Evolutionary conservation across 768 basidiomycete species (phyloP), one percentile per base, ranked within the genome.

Genomic region (Porphyrellus cyaneotinctus): DNA sequence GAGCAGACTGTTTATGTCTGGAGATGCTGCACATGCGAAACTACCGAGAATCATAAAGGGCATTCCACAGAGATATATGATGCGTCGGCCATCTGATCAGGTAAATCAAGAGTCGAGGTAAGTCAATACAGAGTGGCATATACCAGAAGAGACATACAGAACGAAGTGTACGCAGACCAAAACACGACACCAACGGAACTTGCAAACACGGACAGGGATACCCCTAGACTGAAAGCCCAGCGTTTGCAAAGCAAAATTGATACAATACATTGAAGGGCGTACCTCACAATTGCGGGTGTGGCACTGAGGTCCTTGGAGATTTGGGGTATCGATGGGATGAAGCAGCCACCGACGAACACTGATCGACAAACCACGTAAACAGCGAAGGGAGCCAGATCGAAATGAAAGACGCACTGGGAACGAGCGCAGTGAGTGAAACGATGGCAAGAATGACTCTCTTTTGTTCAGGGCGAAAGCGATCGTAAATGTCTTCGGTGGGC

Each of bases 301-400:
- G 85, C 74, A 23, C 78, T 43, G 12, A 92, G 66, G 53, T 92
- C 88, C 26, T 68, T 69, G 11, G 88, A 81, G 42, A 92, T 83
- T 46, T 86, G 78, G 0, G 88, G 86, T 50, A 91, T 85, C 0
- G 83, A 82, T 0, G 88, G 88, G 4, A 88, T 76, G 63, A 90
- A 90, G 2, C 80, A 80, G 0, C 80, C 83, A 10, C 81, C 72
- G 0, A 87, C 81, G 54, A 91, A 83, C 31, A 85, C 88, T 91
- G 49, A 0, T 36, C 14, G 22, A 46, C 9, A 37, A 26, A 36
- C 41, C 26, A 32, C 9, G 13, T 47, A 31, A 32, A 24, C 13
- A 36, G 28, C 6, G 33, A 33, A 38, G 35, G 23, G 26, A 23
- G 26, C 23, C 2, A 42, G 35, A 47, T 18, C 11, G 14, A 44